Conservation (phyloP, 2,329 filamentous ascomycete genomes). For the Pseudocercospora macadamiae region DNA sequence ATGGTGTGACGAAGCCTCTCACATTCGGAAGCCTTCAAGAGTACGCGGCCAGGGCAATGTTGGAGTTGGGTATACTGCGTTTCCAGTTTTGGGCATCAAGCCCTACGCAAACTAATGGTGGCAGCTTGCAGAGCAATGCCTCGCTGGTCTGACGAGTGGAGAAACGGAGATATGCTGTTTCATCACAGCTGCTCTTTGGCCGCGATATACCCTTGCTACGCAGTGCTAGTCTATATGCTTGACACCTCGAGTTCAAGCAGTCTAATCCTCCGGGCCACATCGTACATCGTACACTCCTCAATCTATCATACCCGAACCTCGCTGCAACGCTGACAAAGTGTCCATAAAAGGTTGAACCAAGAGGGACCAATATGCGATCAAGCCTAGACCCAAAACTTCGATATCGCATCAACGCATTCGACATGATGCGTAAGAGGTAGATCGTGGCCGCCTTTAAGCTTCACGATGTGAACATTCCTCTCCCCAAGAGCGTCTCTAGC, state of each 20-base stretch:
- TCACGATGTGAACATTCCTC: constrained; percentile 59
- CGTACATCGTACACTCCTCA: too few species aligned
- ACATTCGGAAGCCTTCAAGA: neutral
- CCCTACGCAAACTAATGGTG: too few species aligned
- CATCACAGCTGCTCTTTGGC: neutral
- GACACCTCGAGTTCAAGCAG: too few species aligned
- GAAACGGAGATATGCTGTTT: neutral
- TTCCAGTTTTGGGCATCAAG: too few species aligned
- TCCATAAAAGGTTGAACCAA: too few species aligned
- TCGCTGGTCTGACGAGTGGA: too few species aligned
- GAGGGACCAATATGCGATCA: neutral
- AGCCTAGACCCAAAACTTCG: constrained; percentile 45
- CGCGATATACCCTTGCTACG: neutral
- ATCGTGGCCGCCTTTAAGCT: constrained; percentile 69
- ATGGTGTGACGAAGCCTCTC: neutral
- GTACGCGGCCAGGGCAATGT: neutral
- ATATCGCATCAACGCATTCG: constrained; percentile 60
- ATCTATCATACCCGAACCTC: neutral
- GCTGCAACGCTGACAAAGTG: neutral
- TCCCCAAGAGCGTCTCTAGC: constrained; percentile 59
- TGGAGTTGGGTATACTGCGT: too few species aligned
- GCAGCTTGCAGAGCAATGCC: too few species aligned
- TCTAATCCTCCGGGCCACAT: too few species aligned
- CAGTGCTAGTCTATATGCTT: too few species aligned
- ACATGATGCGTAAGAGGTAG: constrained; percentile 65